A percentile compares a stretch with the other conserved stretches of the same genome.
Evolutionary conservation across 2,329 filamentous ascomycete genomes (phyloP).

Genomic region (Coleophoma eucalyptorum): DNA sequence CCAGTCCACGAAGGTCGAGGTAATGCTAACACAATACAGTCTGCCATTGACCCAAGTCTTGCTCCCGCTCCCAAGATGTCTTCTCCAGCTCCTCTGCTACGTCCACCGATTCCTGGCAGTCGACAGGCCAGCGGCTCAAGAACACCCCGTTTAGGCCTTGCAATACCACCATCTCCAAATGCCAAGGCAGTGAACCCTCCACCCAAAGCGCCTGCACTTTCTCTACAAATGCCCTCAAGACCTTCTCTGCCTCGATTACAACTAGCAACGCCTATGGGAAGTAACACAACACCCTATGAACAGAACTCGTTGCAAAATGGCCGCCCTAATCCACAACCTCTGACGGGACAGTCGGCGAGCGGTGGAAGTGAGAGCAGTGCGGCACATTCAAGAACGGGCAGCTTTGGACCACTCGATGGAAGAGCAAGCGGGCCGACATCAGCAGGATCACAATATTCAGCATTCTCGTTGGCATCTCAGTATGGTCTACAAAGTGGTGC

Average conservation of each 20-base stretch:
- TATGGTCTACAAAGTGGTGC: slow-evolving; percentile 59
- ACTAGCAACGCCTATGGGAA: slow-evolving; percentile 85
- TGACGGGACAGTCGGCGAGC: slow-evolving; percentile 62
- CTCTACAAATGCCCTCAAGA: slow-evolving; percentile 19
- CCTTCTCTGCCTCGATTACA: slow-evolving; percentile 76
- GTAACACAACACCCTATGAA: slow-evolving; percentile 68
- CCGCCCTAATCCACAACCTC: slow-evolving; percentile 34
- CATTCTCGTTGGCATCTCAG: slow-evolving; percentile 73
- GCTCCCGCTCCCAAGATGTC: slow-evolving; percentile 25
- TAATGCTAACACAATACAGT: slow-evolving; percentile 17
- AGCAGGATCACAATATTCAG: slow-evolving; percentile 83
- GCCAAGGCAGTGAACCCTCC: slow-evolving; percentile 65
- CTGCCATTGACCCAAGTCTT: slow-evolving; percentile 11
- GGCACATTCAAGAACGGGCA: slow-evolving; percentile 77
- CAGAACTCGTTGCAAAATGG: slow-evolving; percentile 41
- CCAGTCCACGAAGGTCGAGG: not conserved
- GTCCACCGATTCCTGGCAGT: slow-evolving; percentile 29
- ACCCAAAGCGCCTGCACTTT: slow-evolving; percentile 20
- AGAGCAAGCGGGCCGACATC: slow-evolving; percentile 78
- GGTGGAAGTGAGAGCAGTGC: slow-evolving; percentile 77
- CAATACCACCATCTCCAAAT: slow-evolving; percentile 85
- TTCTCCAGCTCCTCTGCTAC: slow-evolving; percentile 28
- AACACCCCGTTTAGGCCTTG: slow-evolving; percentile 62
- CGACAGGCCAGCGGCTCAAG: slow-evolving; percentile 22
- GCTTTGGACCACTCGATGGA: slow-evolving; percentile 74